Evolutionary conservation across 2,329 filamentous ascomycete genomes (phyloP).

Genomic region (Talaromyces funiculosus): DNA sequence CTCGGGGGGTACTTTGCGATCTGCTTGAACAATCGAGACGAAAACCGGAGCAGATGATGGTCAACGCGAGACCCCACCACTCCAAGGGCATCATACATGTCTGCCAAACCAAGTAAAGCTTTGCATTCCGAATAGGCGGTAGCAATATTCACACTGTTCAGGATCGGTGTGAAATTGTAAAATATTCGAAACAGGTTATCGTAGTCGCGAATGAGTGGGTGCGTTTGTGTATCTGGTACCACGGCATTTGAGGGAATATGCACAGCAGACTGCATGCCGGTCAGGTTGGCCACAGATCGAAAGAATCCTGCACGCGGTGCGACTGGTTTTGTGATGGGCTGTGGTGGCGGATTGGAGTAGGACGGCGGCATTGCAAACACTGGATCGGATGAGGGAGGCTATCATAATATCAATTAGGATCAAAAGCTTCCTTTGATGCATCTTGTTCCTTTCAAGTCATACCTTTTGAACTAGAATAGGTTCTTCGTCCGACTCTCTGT

Average conservation of each 20-base stretch:
- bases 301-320: constrained; percentile 67
- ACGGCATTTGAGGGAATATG: constrained; percentile 46
- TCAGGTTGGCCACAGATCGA: constrained; percentile 77
- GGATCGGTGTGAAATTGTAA: constrained; percentile 80
- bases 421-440: not conserved
- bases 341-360: constrained; percentile 39
- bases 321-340: constrained; percentile 59
- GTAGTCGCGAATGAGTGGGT: constrained; percentile 82
- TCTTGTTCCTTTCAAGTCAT: constrained; percentile 17
- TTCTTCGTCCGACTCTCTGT: constrained; percentile 63
- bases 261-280: constrained; percentile 49
- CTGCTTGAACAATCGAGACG: constrained; percentile 86
- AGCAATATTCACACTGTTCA: constrained; percentile 84
- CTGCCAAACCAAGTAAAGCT: constrained; percentile 77
- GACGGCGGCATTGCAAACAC: constrained; percentile 50
- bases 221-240: constrained; percentile 52
- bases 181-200: constrained; percentile 94
- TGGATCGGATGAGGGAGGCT: constrained; percentile 40
- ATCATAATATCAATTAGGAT: constrained; percentile 1
- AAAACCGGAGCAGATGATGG: constrained; percentile 89
- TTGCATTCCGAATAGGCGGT: constrained; percentile 93
- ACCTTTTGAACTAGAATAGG: constrained; percentile 86
- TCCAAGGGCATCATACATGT: constrained; percentile 85
- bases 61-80: constrained; percentile 87
- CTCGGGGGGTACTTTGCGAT: constrained; percentile 93